Conservation (phyloP, 192 early-diverging fungal species). For the Coemansia sp. region DNA sequence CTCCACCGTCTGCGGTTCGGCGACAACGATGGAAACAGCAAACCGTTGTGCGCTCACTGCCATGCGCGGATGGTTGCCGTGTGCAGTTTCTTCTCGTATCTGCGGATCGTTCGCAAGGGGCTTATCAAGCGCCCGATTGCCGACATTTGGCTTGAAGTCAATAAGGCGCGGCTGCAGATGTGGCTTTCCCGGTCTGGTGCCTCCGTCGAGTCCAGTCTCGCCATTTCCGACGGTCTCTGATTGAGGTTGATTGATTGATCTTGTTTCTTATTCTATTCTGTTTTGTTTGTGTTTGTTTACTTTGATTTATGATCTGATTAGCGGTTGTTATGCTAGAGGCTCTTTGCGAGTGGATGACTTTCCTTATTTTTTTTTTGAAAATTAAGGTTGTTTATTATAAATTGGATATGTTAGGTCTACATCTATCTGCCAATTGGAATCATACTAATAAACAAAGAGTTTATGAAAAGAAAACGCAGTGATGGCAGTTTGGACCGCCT, state of each 20-base stretch:
- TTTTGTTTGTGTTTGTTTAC: neutral
- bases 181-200: slow-evolving; percentile 50
- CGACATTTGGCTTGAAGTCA: slow-evolving; percentile 54
- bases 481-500: too few relatives aligned
- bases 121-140: slow-evolving; percentile 50
- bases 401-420: too few relatives aligned
- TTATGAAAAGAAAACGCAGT: too few relatives aligned
- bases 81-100: slow-evolving; percentile 53
- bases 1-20: slow-evolving; percentile 49
- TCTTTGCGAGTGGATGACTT: too few relatives aligned
- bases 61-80: slow-evolving; percentile 48
- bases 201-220: slow-evolving; percentile 34
- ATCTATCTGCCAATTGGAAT: too few relatives aligned
- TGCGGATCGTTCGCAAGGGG: slow-evolving; percentile 46
- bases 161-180: slow-evolving; percentile 48
- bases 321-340: too few relatives aligned
- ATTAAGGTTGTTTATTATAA: too few relatives aligned
- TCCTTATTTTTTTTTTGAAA: too few relatives aligned
- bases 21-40: slow-evolving; percentile 46
- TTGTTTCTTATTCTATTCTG: neutral
- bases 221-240: slow-evolving; percentile 11
- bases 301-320: neutral
- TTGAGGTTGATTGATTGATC: neutral
- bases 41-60: slow-evolving; percentile 43
- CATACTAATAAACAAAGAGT: too few relatives aligned